phyloP scores from a whole-genome alignment of 352 stramenopile species.

The Pythium monospermum region DNA sequence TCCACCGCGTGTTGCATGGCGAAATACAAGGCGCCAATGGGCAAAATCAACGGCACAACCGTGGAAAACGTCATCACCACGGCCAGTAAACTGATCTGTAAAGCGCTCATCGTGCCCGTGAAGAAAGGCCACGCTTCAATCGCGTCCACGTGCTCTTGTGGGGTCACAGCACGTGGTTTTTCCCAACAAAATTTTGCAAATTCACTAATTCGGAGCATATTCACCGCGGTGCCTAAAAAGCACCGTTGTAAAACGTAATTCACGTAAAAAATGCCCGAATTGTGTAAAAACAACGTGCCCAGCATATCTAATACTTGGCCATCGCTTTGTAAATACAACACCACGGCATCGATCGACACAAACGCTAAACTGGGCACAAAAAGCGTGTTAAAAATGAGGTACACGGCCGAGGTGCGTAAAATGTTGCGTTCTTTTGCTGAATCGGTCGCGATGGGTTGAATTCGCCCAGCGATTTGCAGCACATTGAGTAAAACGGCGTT shows the following conservation, averaged over 20 bases:
- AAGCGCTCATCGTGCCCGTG: slow-evolving; percentile 74
- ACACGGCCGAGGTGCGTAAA: slow-evolving; percentile 67
- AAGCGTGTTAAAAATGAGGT: slow-evolving; percentile 87
- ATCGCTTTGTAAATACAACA: slow-evolving; percentile 72
- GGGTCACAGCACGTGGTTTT: slow-evolving; percentile 72
- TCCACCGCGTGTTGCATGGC: slow-evolving; percentile 79
- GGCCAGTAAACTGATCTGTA: slow-evolving; percentile 82
- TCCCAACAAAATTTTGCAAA: slow-evolving; percentile 78
- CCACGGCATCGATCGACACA: slow-evolving; percentile 79
- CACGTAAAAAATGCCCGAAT: slow-evolving; percentile 87
- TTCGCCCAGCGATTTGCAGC: slow-evolving; percentile 69
- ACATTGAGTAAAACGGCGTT: slow-evolving; percentile 85
- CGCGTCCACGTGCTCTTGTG: slow-evolving; percentile 56
- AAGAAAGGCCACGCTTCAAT: slow-evolving; percentile 80
- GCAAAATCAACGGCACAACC: slow-evolving; percentile 79
- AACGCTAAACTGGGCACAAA: slow-evolving; percentile 83
- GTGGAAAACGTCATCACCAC: slow-evolving; percentile 84
- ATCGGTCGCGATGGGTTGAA: slow-evolving; percentile 81
- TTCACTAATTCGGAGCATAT: slow-evolving; percentile 70
- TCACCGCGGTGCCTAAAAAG: slow-evolving; percentile 75
- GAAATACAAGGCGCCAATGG: slow-evolving; percentile 78
- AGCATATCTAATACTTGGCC: slow-evolving; percentile 77
- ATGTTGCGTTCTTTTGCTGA: slow-evolving; percentile 83
- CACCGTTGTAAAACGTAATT: slow-evolving; percentile 83
- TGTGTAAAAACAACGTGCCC: slow-evolving; percentile 81